phyloP scores from a whole-genome alignment of 345 rosid genomes.

The Leavenworthia alabamica region DNA sequence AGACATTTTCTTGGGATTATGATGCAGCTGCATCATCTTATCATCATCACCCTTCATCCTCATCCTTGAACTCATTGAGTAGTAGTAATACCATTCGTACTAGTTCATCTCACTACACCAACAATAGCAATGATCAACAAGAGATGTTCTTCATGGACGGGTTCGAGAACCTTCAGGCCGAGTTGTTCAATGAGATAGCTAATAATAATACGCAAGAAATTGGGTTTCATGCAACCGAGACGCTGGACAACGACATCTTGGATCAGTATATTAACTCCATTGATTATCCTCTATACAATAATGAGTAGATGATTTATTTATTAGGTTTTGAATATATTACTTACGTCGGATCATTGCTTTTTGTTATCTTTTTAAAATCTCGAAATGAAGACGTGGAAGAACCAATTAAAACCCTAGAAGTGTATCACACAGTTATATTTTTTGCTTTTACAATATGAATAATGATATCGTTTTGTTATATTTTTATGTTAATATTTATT shows the following conservation, averaged over 20 bases:
- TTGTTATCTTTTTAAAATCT: background rate
- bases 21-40: constrained; percentile 13
- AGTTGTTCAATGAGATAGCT: constrained; percentile 1
- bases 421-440: background rate
- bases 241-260: background rate
- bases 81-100: constrained; percentile 12
- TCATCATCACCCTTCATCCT: constrained; percentile 9
- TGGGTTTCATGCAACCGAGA: constrained; percentile 2
- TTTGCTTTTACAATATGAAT: background rate
- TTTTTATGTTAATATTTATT: background rate
- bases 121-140: constrained; percentile 16
- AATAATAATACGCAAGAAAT: background rate
- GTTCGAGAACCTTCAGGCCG: constrained; percentile 10
- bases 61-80: constrained; percentile 20
- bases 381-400: background rate
- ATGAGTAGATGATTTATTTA: constrained; percentile 7
- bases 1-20: constrained; percentile 2
- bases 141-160: constrained; percentile 19
- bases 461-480: background rate
- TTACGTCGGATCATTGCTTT: constrained; percentile 2
- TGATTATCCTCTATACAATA: constrained; percentile 16
- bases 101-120: constrained; percentile 7
- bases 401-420: constrained; percentile 10
- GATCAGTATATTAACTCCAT: constrained; percentile 15
- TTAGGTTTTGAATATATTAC: background rate